Conservation (phyloP, 257 asterid species). For the Plantago ovata region DNA sequence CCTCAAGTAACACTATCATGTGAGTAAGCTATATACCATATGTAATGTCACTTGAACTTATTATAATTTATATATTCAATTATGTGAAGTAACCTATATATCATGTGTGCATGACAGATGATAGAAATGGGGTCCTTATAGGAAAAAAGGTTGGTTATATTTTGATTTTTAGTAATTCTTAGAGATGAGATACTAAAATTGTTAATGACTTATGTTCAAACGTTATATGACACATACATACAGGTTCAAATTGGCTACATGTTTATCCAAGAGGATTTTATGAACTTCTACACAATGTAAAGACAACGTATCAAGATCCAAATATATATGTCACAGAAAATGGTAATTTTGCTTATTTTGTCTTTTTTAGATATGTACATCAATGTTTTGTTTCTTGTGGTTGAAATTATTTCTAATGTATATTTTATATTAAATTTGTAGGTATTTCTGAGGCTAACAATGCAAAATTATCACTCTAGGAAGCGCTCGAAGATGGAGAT, state of each 20-base stretch:
- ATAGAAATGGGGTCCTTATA: slow-evolving; percentile 8
- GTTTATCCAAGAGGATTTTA: slow-evolving; percentile 36
- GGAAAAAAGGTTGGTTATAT: slow-evolving; percentile 17
- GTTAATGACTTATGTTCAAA: neutral
- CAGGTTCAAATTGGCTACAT: slow-evolving; percentile 27
- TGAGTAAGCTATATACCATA: too few species aligned
- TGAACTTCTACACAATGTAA: slow-evolving; percentile 23
- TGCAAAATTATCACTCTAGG: slow-evolving; percentile 5
- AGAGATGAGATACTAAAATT: too few species aligned
- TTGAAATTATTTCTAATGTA: too few species aligned
- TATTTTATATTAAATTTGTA: too few species aligned
- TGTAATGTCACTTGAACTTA: neutral
- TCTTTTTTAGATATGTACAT: too few species aligned
- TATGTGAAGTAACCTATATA: too few species aligned
- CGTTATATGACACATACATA: too few species aligned
- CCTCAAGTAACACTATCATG: slow-evolving; percentile 11
- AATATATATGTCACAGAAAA: slow-evolving; percentile 36
- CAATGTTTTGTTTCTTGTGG: too few species aligned
- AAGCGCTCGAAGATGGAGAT: slow-evolving; percentile 17
- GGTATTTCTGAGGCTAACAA: slow-evolving; percentile 32
- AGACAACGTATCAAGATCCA: slow-evolving; percentile 23
- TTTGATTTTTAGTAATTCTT: too few species aligned
- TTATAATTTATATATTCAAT: too few species aligned
- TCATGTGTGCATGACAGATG: too few species aligned
- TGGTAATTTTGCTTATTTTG: slow-evolving; percentile 23